Conservation (phyloP, 2,329 filamentous ascomycete genomes). For the Fusarium longipes region DNA sequence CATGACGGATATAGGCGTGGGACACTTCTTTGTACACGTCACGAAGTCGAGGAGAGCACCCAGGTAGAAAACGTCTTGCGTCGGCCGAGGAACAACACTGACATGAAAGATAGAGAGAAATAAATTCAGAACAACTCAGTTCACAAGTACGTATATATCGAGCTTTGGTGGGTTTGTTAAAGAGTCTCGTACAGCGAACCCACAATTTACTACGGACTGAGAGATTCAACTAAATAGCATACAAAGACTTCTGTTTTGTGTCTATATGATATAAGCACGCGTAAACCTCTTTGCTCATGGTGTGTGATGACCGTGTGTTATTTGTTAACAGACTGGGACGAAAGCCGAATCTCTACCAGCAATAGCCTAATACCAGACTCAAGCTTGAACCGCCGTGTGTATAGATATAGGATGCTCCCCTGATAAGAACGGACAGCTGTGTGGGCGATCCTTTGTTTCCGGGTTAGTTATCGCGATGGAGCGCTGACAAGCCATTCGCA, state of each 20-base stretch:
- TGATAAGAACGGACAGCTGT: constrained; percentile 1
- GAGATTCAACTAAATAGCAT: no score
- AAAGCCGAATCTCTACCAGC: no score
- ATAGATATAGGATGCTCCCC: background rate
- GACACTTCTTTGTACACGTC: background rate
- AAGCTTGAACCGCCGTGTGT: background rate
- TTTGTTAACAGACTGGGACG: no score
- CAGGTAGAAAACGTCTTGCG: background rate
- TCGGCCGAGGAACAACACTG: background rate
- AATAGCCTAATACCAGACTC: background rate
- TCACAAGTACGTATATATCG: no score
- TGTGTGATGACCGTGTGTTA: background rate
- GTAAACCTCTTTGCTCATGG: no score
- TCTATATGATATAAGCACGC: no score
- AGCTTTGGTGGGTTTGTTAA: no score
- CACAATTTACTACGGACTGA: no score
- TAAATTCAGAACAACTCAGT: background rate
- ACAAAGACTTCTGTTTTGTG: no score
- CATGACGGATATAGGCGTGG: accelerated
- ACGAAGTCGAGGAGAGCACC: background rate
- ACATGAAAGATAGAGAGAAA: background rate
- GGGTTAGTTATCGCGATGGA: background rate
- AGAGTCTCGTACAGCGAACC: no score
- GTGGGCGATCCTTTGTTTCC: background rate
- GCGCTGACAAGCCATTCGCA: background rate